phyloP scores from a whole-genome alignment of 306 rosid genomes.

The Dalbergia cochinchinensis region DNA sequence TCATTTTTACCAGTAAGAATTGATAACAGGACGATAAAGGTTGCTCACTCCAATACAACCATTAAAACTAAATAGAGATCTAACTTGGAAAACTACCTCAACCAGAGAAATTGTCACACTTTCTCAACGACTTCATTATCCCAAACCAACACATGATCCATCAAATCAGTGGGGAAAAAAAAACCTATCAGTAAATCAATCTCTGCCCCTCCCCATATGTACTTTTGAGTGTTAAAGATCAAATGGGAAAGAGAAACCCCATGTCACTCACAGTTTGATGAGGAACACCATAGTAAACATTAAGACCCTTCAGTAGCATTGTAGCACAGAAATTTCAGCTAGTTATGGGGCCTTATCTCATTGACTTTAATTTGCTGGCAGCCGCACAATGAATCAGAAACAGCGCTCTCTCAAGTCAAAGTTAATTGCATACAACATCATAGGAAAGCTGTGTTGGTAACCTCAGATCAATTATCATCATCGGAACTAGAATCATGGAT shows the following conservation, averaged over 20 bases:
- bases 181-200: constrained; percentile 25
- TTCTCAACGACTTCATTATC: not conserved
- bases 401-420: constrained; percentile 3
- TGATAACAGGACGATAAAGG: constrained; percentile 24
- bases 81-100: constrained; percentile 30
- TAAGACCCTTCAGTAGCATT: constrained; percentile 17
- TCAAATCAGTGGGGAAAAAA: not conserved
- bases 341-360: constrained; percentile 1
- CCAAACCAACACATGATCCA: not conserved
- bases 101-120: constrained; percentile 10
- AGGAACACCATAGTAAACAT: constrained; percentile 18
- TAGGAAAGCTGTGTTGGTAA: constrained; percentile 47
- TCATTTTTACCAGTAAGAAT: constrained; percentile 19
- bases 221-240: not conserved
- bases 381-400: constrained; percentile 1
- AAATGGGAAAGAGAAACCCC: not conserved
- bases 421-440: constrained; percentile 22
- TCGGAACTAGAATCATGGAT: constrained; percentile 38
- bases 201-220: not conserved
- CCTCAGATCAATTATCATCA: constrained; percentile 56
- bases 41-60: constrained; percentile 5
- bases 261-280: constrained; percentile 20
- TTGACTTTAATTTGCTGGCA: constrained; percentile 20
- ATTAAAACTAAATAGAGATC: not conserved
- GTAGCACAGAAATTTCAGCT: constrained; percentile 4